Evolutionary conservation across 2,329 filamentous ascomycete species (phyloP), one percentile per base, ranked within the genome.

Genomic region (Alternaria sp.): DNA sequence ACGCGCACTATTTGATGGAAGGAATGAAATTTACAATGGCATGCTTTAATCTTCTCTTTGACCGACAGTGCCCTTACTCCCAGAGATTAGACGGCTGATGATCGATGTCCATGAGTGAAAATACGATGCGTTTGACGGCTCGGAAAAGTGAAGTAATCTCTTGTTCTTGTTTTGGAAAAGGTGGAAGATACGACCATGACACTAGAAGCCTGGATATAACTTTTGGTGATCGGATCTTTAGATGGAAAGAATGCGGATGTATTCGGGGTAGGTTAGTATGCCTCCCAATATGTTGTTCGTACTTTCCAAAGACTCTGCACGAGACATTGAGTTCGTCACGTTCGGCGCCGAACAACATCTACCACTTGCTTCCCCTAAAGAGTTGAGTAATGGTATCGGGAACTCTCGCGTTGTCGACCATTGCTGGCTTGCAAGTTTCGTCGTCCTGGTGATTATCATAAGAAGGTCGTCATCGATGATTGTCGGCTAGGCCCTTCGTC

Each of bases 371-470:
- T 11, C 28, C 9, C 11, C 28, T 30, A 0, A 4, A 11, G 28
- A 30, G 28, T 11, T 30, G 11, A 5, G 11, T 12, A 57, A 57
- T 67, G 6, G 64, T 63, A 26, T 68, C 77, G 6, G 58, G 62
- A 8, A 81, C 77, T 61, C 75, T 76, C 2, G 75, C 79, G 16
- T 82, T 82, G 62, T 69, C 75, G 14, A 75, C 78, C 0, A 74
- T 78, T 6, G 75, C 75, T 81, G 2, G 68, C 79, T 16, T 70
- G 77, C 32, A 75, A 80, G 58, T 71, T 75, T 38, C 78, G 79
- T 3, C 73, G 76, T 24, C 82, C 79, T 57, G 80, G 80, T 24
- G 79, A 82, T 61, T 82, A 80, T 61, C 66, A 82, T 1, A 64
- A 81, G 32, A 81, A 82, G 54, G 71, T 82, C 43, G 55, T 80